Evolutionary conservation across 768 basidiomycete genomes (phyloP), one percentile per base, ranked within the genome.

Genomic region (Serendipita sp.): DNA sequence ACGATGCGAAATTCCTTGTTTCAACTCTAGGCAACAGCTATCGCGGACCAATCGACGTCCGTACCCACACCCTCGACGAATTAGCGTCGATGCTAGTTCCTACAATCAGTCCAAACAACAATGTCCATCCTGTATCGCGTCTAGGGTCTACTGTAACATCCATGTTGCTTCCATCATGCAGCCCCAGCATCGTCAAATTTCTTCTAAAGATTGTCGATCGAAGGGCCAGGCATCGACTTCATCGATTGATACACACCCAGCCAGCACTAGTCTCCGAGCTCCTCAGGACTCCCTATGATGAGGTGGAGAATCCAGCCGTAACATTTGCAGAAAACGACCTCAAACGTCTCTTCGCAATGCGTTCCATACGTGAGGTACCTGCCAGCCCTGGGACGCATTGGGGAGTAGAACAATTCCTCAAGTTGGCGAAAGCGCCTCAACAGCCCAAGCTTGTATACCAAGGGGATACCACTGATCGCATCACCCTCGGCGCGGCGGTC

Each of bases 111-210:
- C 17, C 17, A n/a, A 26, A 58, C 14, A 26, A 26, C 13, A 13
- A 13, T 4, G 1, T 11, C 9, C 53, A 58, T 58, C 53, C 53
- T 31, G 20, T 58, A n/a, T 58, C 26, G 11, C 53, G 53, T 9
- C 53, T 58, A n/a, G 53, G 53, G 28, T 58, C 53, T 4, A 58
- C 53, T n/a, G 9, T 58, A 20, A 26, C 53, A 58, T 22, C 53
- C 9, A 58, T 24, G 20, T 58, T 30, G 22, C 17, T 58, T 28
- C 53, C 53, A 5, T 22, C 53, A 28, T 28, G 24, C 26, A 58
- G 53, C 30, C 53, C 53, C 24, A 28, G 11, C 4, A 2, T 58
- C 26, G 53, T 58, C 53, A 26, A n/a, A 11, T n/a, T 11, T n/a
- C 53, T 58, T 13, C 33, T 58, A 9, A 58, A 34, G 24, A 9